A percentile compares a stretch with the other conserved stretches of the same genome.
phyloP scores from a whole-genome alignment of 306 rosid genomes.

The Rosa persica region DNA sequence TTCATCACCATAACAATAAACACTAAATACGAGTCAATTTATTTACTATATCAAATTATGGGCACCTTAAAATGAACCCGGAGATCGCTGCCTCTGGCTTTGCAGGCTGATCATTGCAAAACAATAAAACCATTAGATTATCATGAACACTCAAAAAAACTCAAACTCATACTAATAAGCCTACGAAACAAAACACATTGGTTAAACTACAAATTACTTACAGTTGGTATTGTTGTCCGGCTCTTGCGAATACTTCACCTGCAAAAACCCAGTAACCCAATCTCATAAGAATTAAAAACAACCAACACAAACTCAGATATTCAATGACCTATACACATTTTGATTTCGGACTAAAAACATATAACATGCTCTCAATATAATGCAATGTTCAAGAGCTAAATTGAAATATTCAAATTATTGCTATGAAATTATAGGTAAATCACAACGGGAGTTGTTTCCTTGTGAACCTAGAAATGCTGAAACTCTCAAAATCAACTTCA shows the following conservation, averaged over 20 bases:
- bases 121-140: neutral
- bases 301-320: neutral
- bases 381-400: too few species aligned
- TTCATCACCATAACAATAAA: neutral
- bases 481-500: too few species aligned
- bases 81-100: constrained; percentile 41
- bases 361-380: too few species aligned
- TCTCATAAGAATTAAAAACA: neutral
- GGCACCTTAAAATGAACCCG: constrained; percentile 46
- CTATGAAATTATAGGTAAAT: too few species aligned
- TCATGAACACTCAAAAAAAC: neutral
- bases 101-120: constrained; percentile 34
- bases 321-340: neutral
- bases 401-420: too few species aligned
- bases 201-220: constrained; percentile 14
- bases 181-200: neutral
- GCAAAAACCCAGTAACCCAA: constrained; percentile 8
- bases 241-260: constrained; percentile 47
- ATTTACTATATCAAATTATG: neutral
- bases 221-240: constrained; percentile 42
- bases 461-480: too few species aligned
- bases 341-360: neutral
- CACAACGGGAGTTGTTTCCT: too few species aligned
- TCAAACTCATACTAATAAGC: neutral
- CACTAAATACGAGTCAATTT: neutral